Evolutionary conservation across 116 monocot species (phyloP), one percentile per base, ranked within the genome.

Genomic region (Iris pallida): DNA sequence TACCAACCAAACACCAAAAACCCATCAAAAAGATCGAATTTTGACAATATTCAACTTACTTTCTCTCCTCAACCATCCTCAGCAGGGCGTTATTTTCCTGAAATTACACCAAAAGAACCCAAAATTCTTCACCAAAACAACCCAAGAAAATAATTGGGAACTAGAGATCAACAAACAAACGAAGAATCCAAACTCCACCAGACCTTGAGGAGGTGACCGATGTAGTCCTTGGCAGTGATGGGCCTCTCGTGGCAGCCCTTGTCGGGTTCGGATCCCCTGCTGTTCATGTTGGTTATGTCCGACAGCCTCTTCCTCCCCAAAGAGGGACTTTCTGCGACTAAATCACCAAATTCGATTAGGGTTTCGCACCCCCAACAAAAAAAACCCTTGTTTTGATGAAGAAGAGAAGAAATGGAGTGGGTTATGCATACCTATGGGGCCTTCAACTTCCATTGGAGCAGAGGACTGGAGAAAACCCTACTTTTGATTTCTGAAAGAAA

Each of bases 31-130:
- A 72, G 17, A 30, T 8, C 1, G 0, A 68, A 68, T 8, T 16
- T n/a, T 43, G 57, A 14, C 15, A 45, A 71, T 42, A 20, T 56
- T 53, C 9, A 47, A 69, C 76, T 44, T 76, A 88, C 92, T 72
- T 88, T 55, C 65, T 82, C 80, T 92, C 88, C 12, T 19, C 74
- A 16, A 92, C 64, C 68, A 81, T 73, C 83, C 79, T 79, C 69
- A 81, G 40, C 52, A 92, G 43, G 7, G 63, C 65, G 10, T 80
- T 69, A 49, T 88, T 88, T 57, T 88, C 92, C 92, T 92, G 78
- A 15, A 80, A 78, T 8, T 8, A 49, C 12, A 43, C 16, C 13
- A 65, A 30, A 51, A 66, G 40, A 13, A 40, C 8, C 46, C 49
- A 10, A 18, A 16, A 11, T 65, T 47, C 48, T 49, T 47, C 4